Percentiles rank a stretch among this genome's conserved stretches.
Evolutionary conservation across 306 rosid species (phyloP).

Genomic region (Lotus japonicus): DNA sequence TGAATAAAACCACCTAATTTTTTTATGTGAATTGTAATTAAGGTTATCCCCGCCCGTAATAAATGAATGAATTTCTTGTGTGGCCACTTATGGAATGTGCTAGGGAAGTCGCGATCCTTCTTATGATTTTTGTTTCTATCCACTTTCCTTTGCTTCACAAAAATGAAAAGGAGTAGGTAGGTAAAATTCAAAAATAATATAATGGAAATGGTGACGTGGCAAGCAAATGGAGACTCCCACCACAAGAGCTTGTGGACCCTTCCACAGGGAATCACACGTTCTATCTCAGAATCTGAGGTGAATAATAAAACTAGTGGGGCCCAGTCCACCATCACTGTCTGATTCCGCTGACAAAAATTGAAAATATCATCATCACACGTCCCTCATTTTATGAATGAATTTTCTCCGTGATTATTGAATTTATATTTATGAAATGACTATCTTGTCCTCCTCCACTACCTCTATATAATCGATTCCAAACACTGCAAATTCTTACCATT

Average conservation of each 20-base stretch:
- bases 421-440: constrained; percentile 14
- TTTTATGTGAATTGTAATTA: no score
- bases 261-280: background rate
- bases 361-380: background rate
- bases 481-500: background rate
- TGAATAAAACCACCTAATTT: no score
- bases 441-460: background rate
- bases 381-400: no score
- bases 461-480: constrained; percentile 22
- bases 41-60: no score
- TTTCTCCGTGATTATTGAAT: no score
- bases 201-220: background rate
- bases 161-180: background rate
- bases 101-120: background rate
- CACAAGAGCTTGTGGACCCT: background rate
- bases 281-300: background rate
- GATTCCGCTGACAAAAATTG: background rate
- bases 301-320: background rate
- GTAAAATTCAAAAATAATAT: background rate
- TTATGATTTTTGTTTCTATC: background rate
- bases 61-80: background rate
- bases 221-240: background rate
- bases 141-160: no score
- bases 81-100: background rate
- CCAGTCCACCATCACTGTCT: background rate